Evolutionary conservation across 768 basidiomycete genomes (phyloP).

Genomic region (Xerocomellus chrysenteron): DNA sequence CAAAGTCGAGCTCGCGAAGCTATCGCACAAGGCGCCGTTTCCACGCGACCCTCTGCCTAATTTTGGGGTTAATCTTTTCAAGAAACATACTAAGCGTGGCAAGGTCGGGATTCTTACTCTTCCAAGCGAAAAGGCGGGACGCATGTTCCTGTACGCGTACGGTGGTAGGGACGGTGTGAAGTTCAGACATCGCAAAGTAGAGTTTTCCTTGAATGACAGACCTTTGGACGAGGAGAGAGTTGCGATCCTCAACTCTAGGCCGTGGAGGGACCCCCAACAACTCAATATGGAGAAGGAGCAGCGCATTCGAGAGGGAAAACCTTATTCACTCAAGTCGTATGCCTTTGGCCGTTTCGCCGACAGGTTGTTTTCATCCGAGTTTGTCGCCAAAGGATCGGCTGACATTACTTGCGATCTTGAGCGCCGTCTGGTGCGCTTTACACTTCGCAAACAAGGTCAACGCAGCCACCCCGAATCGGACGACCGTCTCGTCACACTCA

Average conservation of each 20-base stretch:
- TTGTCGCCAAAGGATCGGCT: constrained; percentile 24
- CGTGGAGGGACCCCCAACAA: constrained; percentile 33
- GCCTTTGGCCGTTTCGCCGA: constrained; percentile 38
- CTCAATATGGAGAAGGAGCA: constrained; percentile 25
- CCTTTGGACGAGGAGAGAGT: constrained; percentile 26
- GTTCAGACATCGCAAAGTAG: constrained; percentile 23
- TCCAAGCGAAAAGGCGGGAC: constrained; percentile 20
- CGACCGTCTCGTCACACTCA: background rate
- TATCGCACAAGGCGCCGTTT: constrained; percentile 37
- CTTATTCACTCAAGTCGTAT: constrained; percentile 26
- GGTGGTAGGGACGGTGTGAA: constrained; percentile 20
- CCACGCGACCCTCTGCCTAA: constrained; percentile 26
- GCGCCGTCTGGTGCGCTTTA: constrained; percentile 31
- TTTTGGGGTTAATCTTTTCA: constrained; percentile 34
- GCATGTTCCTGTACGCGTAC: constrained; percentile 28
- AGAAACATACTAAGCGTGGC: constrained; percentile 17
- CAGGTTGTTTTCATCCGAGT: constrained; percentile 35
- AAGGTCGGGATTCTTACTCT: constrained; percentile 34
- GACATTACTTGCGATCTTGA: constrained; percentile 38
- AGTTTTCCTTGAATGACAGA: constrained; percentile 22
- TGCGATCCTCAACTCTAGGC: constrained; percentile 18
- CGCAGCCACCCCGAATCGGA: background rate
- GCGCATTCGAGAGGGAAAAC: constrained; percentile 20
- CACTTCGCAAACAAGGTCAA: constrained; percentile 26
- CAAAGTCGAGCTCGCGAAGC: constrained; percentile 33